Evolutionary conservation across 257 asterid genomes (phyloP).

Genomic region (Sherardia arvensis): DNA sequence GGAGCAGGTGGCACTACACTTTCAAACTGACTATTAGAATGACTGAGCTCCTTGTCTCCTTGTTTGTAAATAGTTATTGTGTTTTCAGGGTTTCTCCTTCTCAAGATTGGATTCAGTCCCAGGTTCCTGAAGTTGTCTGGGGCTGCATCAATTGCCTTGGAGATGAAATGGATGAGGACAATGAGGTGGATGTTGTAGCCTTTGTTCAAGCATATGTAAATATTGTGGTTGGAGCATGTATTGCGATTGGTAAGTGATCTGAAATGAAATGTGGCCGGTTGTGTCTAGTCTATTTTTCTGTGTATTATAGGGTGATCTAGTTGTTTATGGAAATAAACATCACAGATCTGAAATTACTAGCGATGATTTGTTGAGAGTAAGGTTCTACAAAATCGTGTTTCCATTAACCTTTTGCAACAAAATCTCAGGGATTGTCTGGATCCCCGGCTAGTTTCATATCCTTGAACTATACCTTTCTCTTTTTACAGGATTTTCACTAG

Average conservation of each 20-base stretch:
- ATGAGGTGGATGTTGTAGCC: conserved; percentile 73
- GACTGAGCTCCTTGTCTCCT: conserved; percentile 1
- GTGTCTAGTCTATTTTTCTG: not conserved
- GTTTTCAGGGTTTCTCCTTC: conserved; percentile 62
- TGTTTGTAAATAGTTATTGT: not conserved
- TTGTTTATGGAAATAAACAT: not conserved
- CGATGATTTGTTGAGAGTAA: not conserved
- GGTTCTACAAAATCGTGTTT: not conserved
- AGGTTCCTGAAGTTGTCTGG: conserved; percentile 66
- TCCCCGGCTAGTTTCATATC: not conserved
- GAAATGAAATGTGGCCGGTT: not conserved
- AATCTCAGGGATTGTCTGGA: not conserved
- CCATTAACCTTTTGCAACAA: not conserved
- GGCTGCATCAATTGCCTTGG: conserved; percentile 48
- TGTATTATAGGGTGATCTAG: conserved; percentile 1
- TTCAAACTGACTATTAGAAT: conserved; percentile 9
- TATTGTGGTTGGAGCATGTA: conserved; percentile 80
- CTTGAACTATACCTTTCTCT: not conserved
- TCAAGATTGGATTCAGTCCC: conserved; percentile 86
- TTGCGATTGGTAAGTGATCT: conserved; percentile 62
- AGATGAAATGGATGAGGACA: conserved; percentile 51
- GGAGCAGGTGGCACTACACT: conserved; percentile 70
- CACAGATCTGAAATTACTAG: not conserved
- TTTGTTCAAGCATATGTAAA: conserved; percentile 83
- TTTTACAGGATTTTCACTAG: not conserved